Conservation (phyloP, 805 yeast genomes). For the Zygotorulaspora danielsina region DNA sequence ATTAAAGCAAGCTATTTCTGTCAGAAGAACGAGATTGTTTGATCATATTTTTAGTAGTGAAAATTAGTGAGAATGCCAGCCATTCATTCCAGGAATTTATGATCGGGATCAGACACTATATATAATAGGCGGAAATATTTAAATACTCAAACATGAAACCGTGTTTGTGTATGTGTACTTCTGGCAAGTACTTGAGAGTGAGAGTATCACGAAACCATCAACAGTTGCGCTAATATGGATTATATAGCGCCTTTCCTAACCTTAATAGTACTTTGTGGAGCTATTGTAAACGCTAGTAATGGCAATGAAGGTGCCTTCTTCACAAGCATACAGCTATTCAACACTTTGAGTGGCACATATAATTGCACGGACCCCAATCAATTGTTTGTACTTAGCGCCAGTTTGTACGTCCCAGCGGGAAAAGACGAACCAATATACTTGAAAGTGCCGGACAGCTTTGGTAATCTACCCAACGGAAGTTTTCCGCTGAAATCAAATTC, state of each 20-base stretch:
- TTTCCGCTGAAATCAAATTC: slow-evolving; percentile 20
- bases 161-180: not conserved
- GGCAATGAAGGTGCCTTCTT: slow-evolving; percentile 18
- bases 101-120: not conserved
- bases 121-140: not conserved
- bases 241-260: not conserved
- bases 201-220: no score
- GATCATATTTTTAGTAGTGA: no score
- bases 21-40: no score
- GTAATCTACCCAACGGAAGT: slow-evolving; percentile 19
- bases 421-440: slow-evolving; percentile 19
- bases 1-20: no score
- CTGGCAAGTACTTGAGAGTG: no score
- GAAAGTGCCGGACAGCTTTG: slow-evolving; percentile 25
- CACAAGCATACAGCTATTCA: slow-evolving; percentile 23
- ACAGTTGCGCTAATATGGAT: not conserved
- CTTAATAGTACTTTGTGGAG: not conserved
- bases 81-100: no score
- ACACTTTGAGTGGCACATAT: slow-evolving; percentile 22
- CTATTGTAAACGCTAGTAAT: slow-evolving; percentile 7
- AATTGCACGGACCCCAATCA: slow-evolving; percentile 27
- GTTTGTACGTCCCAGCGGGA: slow-evolving; percentile 24
- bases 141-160: not conserved
- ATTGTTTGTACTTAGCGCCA: slow-evolving; percentile 29
- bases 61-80: no score